Evolutionary conservation across 2,329 filamentous ascomycete genomes (phyloP).

Genomic region (Grosmannia clavigera): DNA sequence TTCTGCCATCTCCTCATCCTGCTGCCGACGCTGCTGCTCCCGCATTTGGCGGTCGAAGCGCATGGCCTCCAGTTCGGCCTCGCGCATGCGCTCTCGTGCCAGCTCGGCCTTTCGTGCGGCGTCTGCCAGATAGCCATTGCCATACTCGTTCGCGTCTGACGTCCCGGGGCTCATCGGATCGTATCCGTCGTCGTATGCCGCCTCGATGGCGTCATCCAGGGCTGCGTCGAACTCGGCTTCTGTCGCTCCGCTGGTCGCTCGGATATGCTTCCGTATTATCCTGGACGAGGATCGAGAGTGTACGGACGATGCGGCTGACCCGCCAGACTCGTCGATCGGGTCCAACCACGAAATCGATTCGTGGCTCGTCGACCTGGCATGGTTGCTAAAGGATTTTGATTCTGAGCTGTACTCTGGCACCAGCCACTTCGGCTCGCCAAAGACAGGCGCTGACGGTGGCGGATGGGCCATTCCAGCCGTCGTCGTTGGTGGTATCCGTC

Average conservation of each 20-base stretch:
- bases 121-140: conserved; percentile 32
- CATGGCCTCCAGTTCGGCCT: conserved; percentile 60
- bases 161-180: conserved; percentile 49
- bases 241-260: conserved; percentile 56
- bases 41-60: conserved; percentile 46
- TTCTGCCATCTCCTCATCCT: conserved; percentile 17
- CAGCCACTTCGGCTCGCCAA: neutral
- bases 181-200: conserved; percentile 85
- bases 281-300: conserved; percentile 68
- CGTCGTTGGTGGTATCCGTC: conserved; percentile 22
- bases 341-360: conserved; percentile 90
- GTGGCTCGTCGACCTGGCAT: conserved; percentile 51
- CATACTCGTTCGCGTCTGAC: conserved; percentile 18
- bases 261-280: conserved; percentile 56
- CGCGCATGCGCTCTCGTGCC: conserved; percentile 61
- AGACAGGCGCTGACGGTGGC: neutral
- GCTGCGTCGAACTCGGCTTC: conserved; percentile 91
- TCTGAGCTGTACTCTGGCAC: neutral
- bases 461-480: neutral
- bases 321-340: conserved; percentile 81
- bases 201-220: conserved; percentile 87
- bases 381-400: conserved; percentile 12
- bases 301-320: conserved; percentile 65
- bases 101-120: conserved; percentile 57
- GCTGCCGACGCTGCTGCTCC: conserved; percentile 31